Conservation (phyloP, 345 rosid genomes). For the Rhodomyrtus tomentosa region DNA sequence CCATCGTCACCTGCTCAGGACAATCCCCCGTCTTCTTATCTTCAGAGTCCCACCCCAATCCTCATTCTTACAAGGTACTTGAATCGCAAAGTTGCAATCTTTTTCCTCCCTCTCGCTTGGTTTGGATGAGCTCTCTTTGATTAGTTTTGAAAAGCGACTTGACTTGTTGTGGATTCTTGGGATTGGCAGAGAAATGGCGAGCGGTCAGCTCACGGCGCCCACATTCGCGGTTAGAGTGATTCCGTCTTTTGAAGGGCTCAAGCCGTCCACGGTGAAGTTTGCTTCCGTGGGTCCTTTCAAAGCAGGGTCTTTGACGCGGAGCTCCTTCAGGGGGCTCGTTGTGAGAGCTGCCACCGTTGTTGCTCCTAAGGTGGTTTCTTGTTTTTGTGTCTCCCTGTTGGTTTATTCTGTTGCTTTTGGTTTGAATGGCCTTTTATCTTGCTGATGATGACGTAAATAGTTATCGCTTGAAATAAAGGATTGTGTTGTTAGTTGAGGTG, state of each 20-base stretch:
- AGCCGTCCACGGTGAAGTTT: constrained; percentile 46
- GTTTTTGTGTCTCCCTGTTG: background rate
- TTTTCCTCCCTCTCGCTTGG: background rate
- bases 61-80: background rate
- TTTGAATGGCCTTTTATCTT: background rate
- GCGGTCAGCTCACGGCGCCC: constrained; percentile 51
- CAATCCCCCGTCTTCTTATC: background rate
- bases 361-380: constrained; percentile 71
- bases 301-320: constrained; percentile 16
- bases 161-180: background rate
- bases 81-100: background rate
- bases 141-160: background rate
- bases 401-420: background rate
- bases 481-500: background rate
- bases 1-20: background rate
- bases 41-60: background rate
- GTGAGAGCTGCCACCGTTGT: constrained; percentile 78
- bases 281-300: constrained; percentile 29
- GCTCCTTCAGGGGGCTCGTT: constrained; percentile 40
- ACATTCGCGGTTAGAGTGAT: constrained; percentile 42
- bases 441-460: background rate
- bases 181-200: constrained; percentile 37
- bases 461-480: background rate
- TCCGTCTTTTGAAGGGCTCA: constrained; percentile 48
- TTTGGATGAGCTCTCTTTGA: background rate